A percentile compares a stretch with the other conserved stretches of the same genome.
Evolutionary conservation across 805 yeast genomes (phyloP).

Genomic region (Nakazawaea holstii): DNA sequence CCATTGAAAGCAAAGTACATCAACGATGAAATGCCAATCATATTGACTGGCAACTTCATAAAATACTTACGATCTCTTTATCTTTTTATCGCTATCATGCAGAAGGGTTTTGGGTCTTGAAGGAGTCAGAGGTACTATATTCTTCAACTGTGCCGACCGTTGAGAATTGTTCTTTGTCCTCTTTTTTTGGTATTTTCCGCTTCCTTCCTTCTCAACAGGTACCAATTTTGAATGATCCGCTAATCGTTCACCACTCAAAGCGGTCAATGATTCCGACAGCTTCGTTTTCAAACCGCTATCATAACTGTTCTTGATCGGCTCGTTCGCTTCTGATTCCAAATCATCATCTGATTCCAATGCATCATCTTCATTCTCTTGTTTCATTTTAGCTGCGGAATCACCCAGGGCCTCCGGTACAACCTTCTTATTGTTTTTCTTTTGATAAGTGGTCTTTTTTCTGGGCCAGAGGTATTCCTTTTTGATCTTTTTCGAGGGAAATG

Average conservation of each 20-base stretch:
- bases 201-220: slow-evolving; percentile 14
- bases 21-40: too few species aligned
- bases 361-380: not conserved
- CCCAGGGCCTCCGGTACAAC: not conserved
- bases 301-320: slow-evolving; percentile 14
- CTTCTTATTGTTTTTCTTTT: not conserved
- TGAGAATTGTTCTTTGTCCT: not conserved
- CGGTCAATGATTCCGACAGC: slow-evolving; percentile 28
- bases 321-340: slow-evolving; percentile 11
- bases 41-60: not conserved
- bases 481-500: slow-evolving; percentile 57
- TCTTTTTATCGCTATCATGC: slow-evolving; percentile 1
- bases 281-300: slow-evolving; percentile 25
- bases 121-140: slow-evolving; percentile 12
- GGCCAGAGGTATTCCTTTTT: slow-evolving; percentile 55
- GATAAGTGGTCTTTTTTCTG: slow-evolving; percentile 20
- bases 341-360: slow-evolving; percentile 13
- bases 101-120: not conserved
- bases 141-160: not conserved
- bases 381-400: not conserved
- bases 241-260: slow-evolving; percentile 24
- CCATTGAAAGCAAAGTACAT: too few species aligned
- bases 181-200: slow-evolving; percentile 16
- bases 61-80: slow-evolving; percentile 11
- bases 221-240: not conserved